These are phyloP conservation scores for Alternaria postmessia DNA, from an alignment of 2,329 filamentous ascomycete species.

Conservation along the genomic window DNA sequence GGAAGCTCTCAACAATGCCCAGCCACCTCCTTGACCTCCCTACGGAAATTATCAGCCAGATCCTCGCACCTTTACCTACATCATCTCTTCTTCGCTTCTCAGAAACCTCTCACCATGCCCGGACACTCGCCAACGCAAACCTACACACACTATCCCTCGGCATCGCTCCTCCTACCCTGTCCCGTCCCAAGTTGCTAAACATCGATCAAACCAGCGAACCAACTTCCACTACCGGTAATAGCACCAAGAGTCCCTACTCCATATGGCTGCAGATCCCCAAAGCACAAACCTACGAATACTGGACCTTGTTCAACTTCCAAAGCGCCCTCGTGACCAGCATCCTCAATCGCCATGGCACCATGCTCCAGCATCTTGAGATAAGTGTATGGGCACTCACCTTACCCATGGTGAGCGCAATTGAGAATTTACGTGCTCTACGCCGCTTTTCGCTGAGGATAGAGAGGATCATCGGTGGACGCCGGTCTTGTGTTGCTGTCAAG, in stretches of 20 bases:
- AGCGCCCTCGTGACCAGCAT: constrained; percentile 36
- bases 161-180: constrained; percentile 62
- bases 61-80: constrained; percentile 44
- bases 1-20: constrained; percentile 20
- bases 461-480: constrained; percentile 21
- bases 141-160: constrained; percentile 75
- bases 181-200: neutral
- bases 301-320: constrained; percentile 40
- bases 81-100: constrained; percentile 46
- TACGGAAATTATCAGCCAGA: constrained; percentile 44
- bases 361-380: constrained; percentile 39
- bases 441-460: constrained; percentile 38
- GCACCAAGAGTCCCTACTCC: neutral
- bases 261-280: constrained; percentile 12
- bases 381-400: constrained; percentile 39
- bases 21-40: constrained; percentile 37
- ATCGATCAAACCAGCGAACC: neutral
- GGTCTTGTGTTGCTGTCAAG: constrained; percentile 15
- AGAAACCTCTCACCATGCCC: constrained; percentile 38
- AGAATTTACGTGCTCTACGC: constrained; percentile 28
- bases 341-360: constrained; percentile 33
- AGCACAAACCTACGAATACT: constrained; percentile 27
- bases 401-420: constrained; percentile 34
- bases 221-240: constrained; percentile 55
- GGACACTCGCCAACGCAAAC: constrained; percentile 40